Evolutionary conservation across 1,284 basidiomycete genomes (phyloP), one percentile per base, ranked within the genome.

Genomic region (Naganishia liquefaciens): DNA sequence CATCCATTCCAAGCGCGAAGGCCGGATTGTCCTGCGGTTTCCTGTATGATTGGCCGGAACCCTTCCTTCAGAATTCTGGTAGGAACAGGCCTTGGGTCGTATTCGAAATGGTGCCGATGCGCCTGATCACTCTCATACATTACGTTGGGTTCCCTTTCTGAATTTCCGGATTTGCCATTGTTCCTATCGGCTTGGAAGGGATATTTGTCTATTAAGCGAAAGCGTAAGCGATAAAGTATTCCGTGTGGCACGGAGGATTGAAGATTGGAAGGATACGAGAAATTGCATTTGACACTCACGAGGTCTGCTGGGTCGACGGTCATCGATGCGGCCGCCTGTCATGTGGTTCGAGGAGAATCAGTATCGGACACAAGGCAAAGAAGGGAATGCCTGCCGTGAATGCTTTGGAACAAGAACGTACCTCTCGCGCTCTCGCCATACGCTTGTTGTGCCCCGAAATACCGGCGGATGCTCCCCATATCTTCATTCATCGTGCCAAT

Each of bases 391-490:
- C 3, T 13, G 2, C 27, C 30, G 3, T n/a, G 51, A n/a, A 15
- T 19, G 19, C 30, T 23, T 21, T 53, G 13, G 28, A 3, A 25
- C 7, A 19, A 21, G 30, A 13, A 57, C 54, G 25, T 57, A 57
- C 54, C 46, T 60, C 57, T 19, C 43, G 40, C 13, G 57, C 57
- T 3, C 57, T 46, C 23, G 27, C 27, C 57, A 60, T 60, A 13
- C 57, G 57, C 6, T 50, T 47, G 25, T 60, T 60, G 19, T 60
- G 57, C 28, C 57, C 57, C 10, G 57, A 49, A 13, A 60, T 50
- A 27, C 57, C 57, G 2, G 57, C 57, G 21, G 57, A 49, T 40
- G 57, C 57, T 40, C 57, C 57, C 57, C 57, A 60, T 60, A 60
- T 60, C 57, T 60, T 33, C 43, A 28, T 21, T 10, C 42, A 40